phyloP scores from a whole-genome alignment of 2,329 filamentous ascomycete genomes.

The Colletotrichum magnum region DNA sequence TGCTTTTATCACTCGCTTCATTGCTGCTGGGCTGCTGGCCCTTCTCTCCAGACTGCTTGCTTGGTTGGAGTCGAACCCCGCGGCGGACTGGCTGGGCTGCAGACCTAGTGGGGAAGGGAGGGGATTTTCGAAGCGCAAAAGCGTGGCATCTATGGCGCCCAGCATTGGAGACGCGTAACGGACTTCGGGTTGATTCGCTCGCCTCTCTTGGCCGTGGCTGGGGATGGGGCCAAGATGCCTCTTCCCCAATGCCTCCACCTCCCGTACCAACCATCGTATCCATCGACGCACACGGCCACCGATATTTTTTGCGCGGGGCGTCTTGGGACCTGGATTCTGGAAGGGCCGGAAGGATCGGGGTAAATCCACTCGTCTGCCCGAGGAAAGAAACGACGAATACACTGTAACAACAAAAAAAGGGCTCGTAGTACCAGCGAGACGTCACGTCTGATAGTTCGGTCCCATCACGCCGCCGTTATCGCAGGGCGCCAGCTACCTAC shows the following conservation, averaged over 20 bases:
- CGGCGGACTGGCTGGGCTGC: background rate
- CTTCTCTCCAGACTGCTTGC: slow-evolving; percentile 5
- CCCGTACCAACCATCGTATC: slow-evolving; percentile 14
- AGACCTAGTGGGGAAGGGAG: slow-evolving; percentile 3
- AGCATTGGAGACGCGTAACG: slow-evolving; percentile 29
- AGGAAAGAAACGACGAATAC: too few relatives aligned
- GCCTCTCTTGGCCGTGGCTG: slow-evolving; percentile 21
- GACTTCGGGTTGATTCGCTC: slow-evolving; percentile 17
- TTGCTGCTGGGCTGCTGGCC: background rate
- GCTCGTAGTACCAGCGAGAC: background rate
- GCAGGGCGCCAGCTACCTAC: slow-evolving; percentile 9
- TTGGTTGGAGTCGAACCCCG: background rate
- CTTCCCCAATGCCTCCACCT: slow-evolving; percentile 5
- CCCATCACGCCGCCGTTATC: slow-evolving; percentile 19
- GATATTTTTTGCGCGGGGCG: background rate
- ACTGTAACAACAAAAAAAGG: background rate
- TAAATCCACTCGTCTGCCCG: too few relatives aligned
- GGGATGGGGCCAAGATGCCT: slow-evolving; percentile 11
- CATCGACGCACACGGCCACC: slow-evolving; percentile 1
- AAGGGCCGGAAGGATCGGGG: background rate
- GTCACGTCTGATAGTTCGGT: slow-evolving; percentile 8
- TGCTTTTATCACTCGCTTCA: background rate
- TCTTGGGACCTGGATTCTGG: background rate
- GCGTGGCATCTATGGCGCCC: slow-evolving; percentile 1
- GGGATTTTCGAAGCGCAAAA: background rate